Evolutionary conservation across 176 grass and related monocot species (phyloP).

Genomic region (Typha latifolia): DNA sequence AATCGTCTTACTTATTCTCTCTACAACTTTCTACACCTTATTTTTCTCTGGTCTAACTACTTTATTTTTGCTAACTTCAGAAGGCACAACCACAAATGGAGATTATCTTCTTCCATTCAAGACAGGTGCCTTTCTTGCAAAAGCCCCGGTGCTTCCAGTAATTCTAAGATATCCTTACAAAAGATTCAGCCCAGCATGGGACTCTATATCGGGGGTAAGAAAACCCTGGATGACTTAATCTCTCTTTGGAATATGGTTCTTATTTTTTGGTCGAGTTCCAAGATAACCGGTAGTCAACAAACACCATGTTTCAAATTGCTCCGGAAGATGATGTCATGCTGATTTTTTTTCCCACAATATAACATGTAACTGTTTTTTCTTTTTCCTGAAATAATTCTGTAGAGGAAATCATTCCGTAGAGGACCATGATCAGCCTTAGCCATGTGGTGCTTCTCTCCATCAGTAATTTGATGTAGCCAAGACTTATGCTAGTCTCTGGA

Average conservation of each 20-base stretch:
- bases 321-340: too few relatives aligned
- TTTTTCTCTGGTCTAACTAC: not conserved
- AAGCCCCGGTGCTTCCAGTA: slow-evolving; percentile 61
- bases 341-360: too few relatives aligned
- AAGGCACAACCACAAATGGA: slow-evolving; percentile 94
- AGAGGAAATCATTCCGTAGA: too few relatives aligned
- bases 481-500: too few relatives aligned
- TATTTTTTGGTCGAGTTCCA: too few relatives aligned
- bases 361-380: too few relatives aligned
- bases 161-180: slow-evolving; percentile 89
- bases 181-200: slow-evolving; percentile 96
- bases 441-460: too few relatives aligned
- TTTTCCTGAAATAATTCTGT: too few relatives aligned
- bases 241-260: not conserved
- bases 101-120: slow-evolving; percentile 92
- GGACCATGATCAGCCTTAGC: too few relatives aligned
- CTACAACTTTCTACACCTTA: not conserved
- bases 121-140: slow-evolving; percentile 81
- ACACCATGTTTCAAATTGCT: too few relatives aligned
- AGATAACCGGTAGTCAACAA: too few relatives aligned
- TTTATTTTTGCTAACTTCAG: slow-evolving; percentile 26
- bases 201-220: slow-evolving; percentile 82
- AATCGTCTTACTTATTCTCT: not conserved
- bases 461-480: too few relatives aligned
- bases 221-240: not conserved